Conservation (phyloP, 768 basidiomycete genomes). For the Amanita subjunquillea region DNA sequence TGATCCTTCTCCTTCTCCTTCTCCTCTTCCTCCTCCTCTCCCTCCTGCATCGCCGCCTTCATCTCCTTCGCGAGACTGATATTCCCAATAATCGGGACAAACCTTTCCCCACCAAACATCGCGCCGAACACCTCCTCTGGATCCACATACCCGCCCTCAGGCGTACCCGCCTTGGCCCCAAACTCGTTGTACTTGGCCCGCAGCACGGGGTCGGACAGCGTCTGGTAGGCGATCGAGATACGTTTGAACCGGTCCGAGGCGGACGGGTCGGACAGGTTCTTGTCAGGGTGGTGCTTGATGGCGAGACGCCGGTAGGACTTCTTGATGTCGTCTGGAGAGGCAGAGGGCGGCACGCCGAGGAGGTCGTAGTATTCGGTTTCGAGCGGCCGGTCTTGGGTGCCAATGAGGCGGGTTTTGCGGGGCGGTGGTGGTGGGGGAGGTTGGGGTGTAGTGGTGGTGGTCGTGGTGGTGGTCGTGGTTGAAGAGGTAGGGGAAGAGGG, state of each 20-base stretch:
- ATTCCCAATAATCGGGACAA: constrained; percentile 79
- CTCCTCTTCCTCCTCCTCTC: constrained; percentile 40
- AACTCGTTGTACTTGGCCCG: constrained; percentile 89
- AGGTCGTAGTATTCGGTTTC: constrained; percentile 91
- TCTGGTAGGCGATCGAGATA: constrained; percentile 85
- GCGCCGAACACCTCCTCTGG: constrained; percentile 75
- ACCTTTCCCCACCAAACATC: constrained; percentile 84
- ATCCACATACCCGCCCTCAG: constrained; percentile 82
- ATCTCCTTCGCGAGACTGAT: constrained; percentile 86
- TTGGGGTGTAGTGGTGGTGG: constrained; percentile 8
- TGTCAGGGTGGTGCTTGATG: constrained; percentile 89
- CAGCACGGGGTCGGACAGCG: constrained; percentile 65
- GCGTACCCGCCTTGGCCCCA: constrained; percentile 72
- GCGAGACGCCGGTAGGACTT: constrained; percentile 84
- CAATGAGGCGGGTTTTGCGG: constrained; percentile 66
- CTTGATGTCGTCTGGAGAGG: constrained; percentile 79
- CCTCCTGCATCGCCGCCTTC: constrained; percentile 88
- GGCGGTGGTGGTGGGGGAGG: constrained; percentile 11
- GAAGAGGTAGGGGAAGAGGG: neutral
- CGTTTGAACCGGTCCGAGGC: constrained; percentile 87
- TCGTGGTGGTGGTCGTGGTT: constrained; percentile 9
- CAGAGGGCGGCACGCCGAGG: constrained; percentile 64
- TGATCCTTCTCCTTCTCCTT: constrained; percentile 24
- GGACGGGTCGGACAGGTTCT: constrained; percentile 78
- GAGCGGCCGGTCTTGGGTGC: constrained; percentile 78